Conservation (phyloP, 257 asterid genomes). For the Rubia yunnanensis region DNA sequence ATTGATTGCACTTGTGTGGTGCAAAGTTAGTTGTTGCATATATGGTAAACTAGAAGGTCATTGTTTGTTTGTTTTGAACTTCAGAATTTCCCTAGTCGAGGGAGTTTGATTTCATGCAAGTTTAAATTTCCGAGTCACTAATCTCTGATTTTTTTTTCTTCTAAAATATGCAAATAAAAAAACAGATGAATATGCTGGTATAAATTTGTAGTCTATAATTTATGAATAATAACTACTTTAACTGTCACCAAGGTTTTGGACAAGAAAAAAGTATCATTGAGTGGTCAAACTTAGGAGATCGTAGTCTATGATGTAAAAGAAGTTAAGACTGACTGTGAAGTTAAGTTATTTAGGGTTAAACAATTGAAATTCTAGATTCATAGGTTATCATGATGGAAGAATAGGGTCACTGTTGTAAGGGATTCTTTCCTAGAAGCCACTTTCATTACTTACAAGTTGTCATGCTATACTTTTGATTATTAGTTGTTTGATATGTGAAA, state of each 20-base stretch:
- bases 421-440: not conserved
- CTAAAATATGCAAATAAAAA: not conserved
- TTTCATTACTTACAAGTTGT: not conserved
- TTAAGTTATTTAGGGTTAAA: not conserved
- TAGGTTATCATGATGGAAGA: not conserved
- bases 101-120: not conserved
- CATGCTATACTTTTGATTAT: not conserved
- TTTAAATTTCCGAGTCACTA: not conserved
- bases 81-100: not conserved
- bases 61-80: not conserved
- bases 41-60: not conserved
- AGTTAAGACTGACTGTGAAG: not conserved
- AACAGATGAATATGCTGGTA: not conserved
- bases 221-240: not conserved
- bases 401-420: not conserved
- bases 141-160: not conserved
- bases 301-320: not conserved
- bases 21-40: not conserved
- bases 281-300: not conserved
- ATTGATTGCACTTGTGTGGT: not conserved
- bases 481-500: not conserved
- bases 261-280: not conserved
- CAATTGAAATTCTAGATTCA: not conserved
- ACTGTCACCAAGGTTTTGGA: not conserved
- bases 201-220: not conserved